Evolutionary conservation across 768 basidiomycete genomes (phyloP), one percentile per base, ranked within the genome.

Genomic region (Suillus clintonianus): DNA sequence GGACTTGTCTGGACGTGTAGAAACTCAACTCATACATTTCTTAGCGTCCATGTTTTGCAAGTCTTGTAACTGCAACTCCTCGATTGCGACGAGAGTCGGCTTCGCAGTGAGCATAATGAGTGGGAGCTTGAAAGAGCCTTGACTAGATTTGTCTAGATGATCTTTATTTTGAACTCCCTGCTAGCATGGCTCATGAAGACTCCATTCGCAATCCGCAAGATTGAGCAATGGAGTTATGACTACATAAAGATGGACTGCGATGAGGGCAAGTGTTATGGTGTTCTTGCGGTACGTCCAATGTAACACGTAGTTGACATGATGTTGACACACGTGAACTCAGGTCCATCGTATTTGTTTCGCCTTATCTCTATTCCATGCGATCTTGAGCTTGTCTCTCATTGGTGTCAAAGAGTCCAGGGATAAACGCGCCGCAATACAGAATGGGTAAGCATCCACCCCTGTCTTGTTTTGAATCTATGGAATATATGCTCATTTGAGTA

Each of bases 201-300:
- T 17, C 90, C 92, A 64, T 82, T 91, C 53, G 91, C 92, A 45
- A 93, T 96, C 65, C 84, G 88, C 67, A 89, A 89, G 60, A 89
- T 99, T 48, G 89, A 95, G 80, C 91, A 95, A 73, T 91, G 93
- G 85, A 95, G 91, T 68, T 93, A 94, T 73, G 96, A 97, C 69
- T 99, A 98, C 75, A 91, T 98, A 74, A 97, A 98, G 86, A 96
- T 99, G 94, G 91, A 95, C 57, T 99, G 97, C 69, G 88, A 85
- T 19, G 90, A 86, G 45, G 95, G 91, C 36, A 94, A 95, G 73
- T 99, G 97, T 71, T 99, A 99, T 69, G 97, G 97, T 42, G 90
- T 99, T 2, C 85, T 99, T 48, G 97, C 96, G 15, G 96, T 97
- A 68, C 61, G 91, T 82, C 4, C 41, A 15, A 34, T 36, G 51